A percentile compares a stretch with the other conserved stretches of the same genome.
Conservation (phyloP, 192 early-diverging fungal species). For the Lobosporangium transversale region DNA sequence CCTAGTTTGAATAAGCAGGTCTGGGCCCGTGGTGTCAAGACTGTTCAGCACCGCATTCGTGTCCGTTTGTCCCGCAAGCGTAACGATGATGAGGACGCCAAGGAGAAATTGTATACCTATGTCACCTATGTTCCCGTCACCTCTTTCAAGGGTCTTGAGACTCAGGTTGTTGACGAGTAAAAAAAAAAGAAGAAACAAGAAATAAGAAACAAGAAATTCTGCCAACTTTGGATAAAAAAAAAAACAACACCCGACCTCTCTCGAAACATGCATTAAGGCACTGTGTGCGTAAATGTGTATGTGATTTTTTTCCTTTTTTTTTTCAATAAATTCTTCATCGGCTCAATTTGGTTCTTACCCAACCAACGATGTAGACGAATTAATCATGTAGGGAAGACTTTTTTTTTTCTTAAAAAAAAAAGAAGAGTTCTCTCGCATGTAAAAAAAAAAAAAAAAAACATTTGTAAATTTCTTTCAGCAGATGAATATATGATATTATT, state of each 20-base stretch:
- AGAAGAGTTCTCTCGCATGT: constrained; percentile 41
- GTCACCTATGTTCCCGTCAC: constrained; percentile 88
- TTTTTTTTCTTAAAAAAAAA: neutral
- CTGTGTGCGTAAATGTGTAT: too few relatives aligned
- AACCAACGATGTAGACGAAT: constrained; percentile 52
- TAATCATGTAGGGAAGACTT: constrained; percentile 43
- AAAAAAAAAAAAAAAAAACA: too few relatives aligned
- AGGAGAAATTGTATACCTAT: constrained; percentile 96
- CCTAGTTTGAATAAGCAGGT: constrained; percentile 92
- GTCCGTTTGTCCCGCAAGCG: constrained; percentile 93
- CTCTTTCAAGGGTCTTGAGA: constrained; percentile 84
- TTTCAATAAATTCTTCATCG: constrained; percentile 49
- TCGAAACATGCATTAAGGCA: too few relatives aligned
- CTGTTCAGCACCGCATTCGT: constrained; percentile 93
- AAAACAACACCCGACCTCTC: too few relatives aligned
- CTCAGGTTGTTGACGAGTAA: constrained; percentile 45
- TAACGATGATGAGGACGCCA: constrained; percentile 95
- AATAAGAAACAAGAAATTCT: too few relatives aligned
- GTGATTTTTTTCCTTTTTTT: constrained; percentile 15
- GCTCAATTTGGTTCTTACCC: constrained; percentile 50
- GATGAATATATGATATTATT: too few relatives aligned
- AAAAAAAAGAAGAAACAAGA: neutral
- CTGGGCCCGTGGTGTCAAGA: constrained; percentile 93
- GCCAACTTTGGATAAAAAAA: too few relatives aligned
- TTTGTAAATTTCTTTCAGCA: too few relatives aligned